Conservation (phyloP, 2,329 filamentous ascomycete species). For the Neofusicoccum laricinum region DNA sequence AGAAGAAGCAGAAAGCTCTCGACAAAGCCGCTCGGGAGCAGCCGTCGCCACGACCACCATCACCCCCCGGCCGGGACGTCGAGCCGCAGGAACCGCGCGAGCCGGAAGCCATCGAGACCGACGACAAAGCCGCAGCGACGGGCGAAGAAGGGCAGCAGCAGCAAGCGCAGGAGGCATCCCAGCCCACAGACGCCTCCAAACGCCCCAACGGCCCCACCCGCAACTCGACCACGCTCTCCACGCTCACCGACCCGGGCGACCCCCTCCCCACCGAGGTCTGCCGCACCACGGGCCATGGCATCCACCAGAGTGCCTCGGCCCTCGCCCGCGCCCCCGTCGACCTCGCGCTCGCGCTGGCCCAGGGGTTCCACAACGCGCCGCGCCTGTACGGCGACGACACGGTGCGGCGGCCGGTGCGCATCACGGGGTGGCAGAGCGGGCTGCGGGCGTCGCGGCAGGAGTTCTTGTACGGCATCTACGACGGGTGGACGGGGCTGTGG, state of each 20-base stretch:
- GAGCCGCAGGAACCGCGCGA: too few relatives aligned
- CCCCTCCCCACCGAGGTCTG: constrained; percentile 37
- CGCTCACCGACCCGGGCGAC: constrained; percentile 22
- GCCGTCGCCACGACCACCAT: not conserved
- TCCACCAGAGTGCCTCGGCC: constrained; percentile 51
- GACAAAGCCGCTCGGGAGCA: not conserved
- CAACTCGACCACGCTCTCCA: constrained; percentile 29
- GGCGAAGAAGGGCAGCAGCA: not conserved
- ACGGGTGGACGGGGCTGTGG: constrained; percentile 63
- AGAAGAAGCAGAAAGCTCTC: constrained; percentile 17
- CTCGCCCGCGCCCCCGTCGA: constrained; percentile 59
- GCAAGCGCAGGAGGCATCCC: not conserved
- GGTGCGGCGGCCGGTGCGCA: constrained; percentile 60
- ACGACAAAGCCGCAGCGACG: not conserved
- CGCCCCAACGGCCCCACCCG: constrained; percentile 12
- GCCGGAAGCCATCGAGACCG: too few relatives aligned
- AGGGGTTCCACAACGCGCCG: constrained; percentile 70
- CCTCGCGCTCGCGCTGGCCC: constrained; percentile 59
- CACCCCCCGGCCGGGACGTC: too few relatives aligned
- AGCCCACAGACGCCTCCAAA: constrained; percentile 20
- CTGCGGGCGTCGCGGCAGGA: constrained; percentile 59
- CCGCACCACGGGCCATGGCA: constrained; percentile 52
- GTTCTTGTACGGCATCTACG: constrained; percentile 62
- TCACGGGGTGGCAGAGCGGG: constrained; percentile 65
- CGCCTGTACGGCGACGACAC: constrained; percentile 69